Conservation (phyloP, 345 rosid genomes). For the Populus davidiana region DNA sequence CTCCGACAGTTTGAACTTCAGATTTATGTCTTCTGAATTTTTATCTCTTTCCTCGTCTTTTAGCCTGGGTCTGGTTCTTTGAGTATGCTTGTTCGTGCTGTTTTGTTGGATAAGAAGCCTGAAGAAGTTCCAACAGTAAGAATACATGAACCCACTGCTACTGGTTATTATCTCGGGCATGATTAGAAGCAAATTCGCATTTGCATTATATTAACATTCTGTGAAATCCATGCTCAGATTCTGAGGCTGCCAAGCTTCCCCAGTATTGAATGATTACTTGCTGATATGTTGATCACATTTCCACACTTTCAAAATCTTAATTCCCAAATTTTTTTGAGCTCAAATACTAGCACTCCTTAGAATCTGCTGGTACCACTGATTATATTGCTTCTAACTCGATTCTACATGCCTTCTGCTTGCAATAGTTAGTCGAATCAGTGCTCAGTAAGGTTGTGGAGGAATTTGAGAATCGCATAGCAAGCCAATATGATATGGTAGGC, state of each 20-base stretch:
- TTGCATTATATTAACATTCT: not conserved
- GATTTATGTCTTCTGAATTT: not conserved
- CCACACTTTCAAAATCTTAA: not conserved
- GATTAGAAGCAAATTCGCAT: not conserved
- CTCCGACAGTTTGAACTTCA: slow-evolving; percentile 9
- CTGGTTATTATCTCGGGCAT: not conserved
- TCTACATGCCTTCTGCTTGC: slow-evolving; percentile 19
- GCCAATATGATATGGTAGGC: slow-evolving; percentile 63
- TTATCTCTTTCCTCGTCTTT: slow-evolving; percentile 7
- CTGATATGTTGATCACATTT: not conserved
- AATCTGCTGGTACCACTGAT: not conserved
- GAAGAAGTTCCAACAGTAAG: slow-evolving; percentile 79
- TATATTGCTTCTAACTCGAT: slow-evolving; percentile 11
- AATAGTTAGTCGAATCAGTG: slow-evolving; percentile 86
- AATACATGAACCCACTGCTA: slow-evolving; percentile 2
- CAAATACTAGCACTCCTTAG: not conserved
- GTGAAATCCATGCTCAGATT: not conserved
- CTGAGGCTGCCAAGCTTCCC: not conserved
- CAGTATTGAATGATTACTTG: not conserved
- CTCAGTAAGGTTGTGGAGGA: slow-evolving; percentile 79
- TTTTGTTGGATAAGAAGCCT: slow-evolving; percentile 72
- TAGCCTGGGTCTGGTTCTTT: slow-evolving; percentile 62
- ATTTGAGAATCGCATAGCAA: slow-evolving; percentile 77
- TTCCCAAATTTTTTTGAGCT: not conserved
- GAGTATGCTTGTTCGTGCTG: slow-evolving; percentile 69